Evolutionary conservation across 371 early-diverging fungal genomes (phyloP).

Genomic region (Coemansia sp.): DNA sequence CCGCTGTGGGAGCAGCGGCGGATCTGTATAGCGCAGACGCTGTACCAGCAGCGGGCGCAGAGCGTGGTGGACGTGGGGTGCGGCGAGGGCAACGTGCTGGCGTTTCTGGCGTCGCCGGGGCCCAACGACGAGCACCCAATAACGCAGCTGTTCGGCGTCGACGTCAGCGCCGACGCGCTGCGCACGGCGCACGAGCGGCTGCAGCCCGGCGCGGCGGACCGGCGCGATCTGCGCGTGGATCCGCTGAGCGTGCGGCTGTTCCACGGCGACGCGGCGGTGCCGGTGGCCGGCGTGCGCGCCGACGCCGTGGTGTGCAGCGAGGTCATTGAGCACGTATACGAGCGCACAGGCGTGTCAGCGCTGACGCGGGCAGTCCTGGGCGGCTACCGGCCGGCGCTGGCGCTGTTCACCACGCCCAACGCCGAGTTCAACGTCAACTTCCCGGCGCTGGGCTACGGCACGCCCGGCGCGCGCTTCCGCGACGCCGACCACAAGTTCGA

Average conservation of each 20-base stretch:
- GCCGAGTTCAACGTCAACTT: slow-evolving; percentile 88
- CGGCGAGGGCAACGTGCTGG: slow-evolving; percentile 67
- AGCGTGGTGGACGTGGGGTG: slow-evolving; percentile 76
- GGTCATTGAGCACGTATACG: slow-evolving; percentile 78
- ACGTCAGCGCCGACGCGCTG: slow-evolving; percentile 54
- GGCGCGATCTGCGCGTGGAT: slow-evolving; percentile 51
- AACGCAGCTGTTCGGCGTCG: slow-evolving; percentile 61
- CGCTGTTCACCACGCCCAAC: slow-evolving; percentile 79
- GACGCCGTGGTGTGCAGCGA: slow-evolving; percentile 70
- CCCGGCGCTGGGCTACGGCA: slow-evolving; percentile 71
- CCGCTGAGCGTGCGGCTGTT: slow-evolving; percentile 58
- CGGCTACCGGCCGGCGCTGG: slow-evolving; percentile 61
- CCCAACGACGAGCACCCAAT: slow-evolving; percentile 52
- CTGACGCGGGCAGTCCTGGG: slow-evolving; percentile 67
- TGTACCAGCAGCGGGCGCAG: slow-evolving; percentile 50
- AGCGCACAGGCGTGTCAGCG: slow-evolving; percentile 52
- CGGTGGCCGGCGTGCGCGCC: slow-evolving; percentile 22
- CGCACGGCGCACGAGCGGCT: slow-evolving; percentile 55
- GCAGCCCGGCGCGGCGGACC: slow-evolving; percentile 59
- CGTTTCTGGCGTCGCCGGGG: slow-evolving; percentile 56
- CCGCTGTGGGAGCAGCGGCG: slow-evolving; percentile 71
- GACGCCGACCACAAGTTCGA: slow-evolving; percentile 91
- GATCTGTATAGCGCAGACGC: slow-evolving; percentile 52
- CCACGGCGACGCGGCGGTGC: slow-evolving; percentile 52
- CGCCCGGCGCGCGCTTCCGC: slow-evolving; percentile 63